A percentile compares a stretch with the other conserved stretches of the same genome.
Conservation (phyloP, 495 filamentous ascomycete genomes). For the Geoglossum glabrum region DNA sequence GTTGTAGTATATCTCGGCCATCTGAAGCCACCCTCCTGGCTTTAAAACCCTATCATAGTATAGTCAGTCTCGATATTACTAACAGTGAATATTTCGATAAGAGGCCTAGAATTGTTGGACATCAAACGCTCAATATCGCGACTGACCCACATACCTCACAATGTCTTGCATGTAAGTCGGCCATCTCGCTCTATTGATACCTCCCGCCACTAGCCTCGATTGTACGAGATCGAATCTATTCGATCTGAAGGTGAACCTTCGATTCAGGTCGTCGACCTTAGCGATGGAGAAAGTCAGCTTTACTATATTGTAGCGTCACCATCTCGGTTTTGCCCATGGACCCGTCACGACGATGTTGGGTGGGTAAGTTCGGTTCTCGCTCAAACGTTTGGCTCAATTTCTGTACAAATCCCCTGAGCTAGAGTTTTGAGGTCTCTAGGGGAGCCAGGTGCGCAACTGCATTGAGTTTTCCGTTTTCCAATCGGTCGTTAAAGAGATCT, state of each 20-base stretch:
- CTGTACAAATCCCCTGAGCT: neutral
- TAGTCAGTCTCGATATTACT: neutral
- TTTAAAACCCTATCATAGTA: conserved; percentile 29
- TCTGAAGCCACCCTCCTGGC: conserved; percentile 72
- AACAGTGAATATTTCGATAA: neutral
- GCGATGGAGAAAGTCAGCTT: neutral
- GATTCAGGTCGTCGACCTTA: conserved; percentile 60
- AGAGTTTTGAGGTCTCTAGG: neutral
- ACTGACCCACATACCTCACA: conserved; percentile 26
- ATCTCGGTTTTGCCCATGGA: neutral
- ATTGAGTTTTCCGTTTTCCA: neutral
- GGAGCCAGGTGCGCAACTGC: neutral
- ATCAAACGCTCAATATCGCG: neutral
- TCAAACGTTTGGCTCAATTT: neutral
- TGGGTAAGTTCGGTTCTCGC: neutral
- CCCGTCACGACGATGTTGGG: neutral
- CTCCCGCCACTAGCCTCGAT: conserved; percentile 57
- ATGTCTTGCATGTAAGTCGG: conserved; percentile 61
- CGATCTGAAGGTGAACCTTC: conserved; percentile 48
- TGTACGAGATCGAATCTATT: conserved; percentile 83
- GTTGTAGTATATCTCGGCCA: conserved; percentile 75
- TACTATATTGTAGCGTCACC: neutral
- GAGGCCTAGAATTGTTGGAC: neutral
- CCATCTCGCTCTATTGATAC: conserved; percentile 65
- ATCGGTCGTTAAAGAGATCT: neutral